Percentiles rank a stretch among this genome's conserved stretches.
These are phyloP conservation scores for Puccinia brachypodii DNA, from an alignment of 1,284 basidiomycete genomes.

Conservation along the genomic window DNA sequence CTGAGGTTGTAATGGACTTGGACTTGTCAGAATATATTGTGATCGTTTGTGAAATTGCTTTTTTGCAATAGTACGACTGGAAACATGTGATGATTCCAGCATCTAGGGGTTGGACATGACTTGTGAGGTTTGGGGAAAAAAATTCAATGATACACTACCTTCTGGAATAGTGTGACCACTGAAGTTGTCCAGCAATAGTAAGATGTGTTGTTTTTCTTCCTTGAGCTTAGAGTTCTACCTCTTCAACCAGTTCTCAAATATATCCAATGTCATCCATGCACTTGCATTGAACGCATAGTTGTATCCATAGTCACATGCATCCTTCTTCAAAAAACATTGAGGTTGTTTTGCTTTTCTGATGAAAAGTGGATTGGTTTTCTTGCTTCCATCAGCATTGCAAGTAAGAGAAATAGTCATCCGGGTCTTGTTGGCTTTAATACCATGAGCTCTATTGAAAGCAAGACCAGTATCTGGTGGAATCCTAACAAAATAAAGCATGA, in stretches of 20 bases:
- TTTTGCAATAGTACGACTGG: too few species aligned
- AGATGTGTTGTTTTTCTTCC: background rate
- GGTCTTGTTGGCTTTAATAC: background rate
- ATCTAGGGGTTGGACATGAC: background rate
- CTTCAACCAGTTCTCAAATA: background rate
- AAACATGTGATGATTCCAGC: constrained; percentile 6
- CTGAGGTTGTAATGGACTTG: background rate
- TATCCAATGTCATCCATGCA: constrained; percentile 12
- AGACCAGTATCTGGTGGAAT: constrained; percentile 12
- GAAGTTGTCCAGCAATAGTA: background rate
- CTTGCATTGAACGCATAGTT: background rate
- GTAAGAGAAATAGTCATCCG: too few species aligned
- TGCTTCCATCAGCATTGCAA: constrained; percentile 2
- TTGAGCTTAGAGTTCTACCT: background rate
- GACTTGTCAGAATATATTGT: background rate
- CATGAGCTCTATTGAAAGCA: background rate
- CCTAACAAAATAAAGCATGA: too few species aligned
- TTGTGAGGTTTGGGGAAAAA: constrained; percentile 11
- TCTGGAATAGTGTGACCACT: background rate
- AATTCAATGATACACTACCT: background rate
- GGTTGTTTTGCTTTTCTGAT: background rate
- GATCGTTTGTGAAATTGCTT: background rate
- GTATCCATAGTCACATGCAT: background rate
- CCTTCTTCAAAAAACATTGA: background rate
- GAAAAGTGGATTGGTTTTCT: background rate